phyloP scores from a whole-genome alignment of 495 filamentous ascomycete genomes.

The Talaromyces trachyspermus region DNA sequence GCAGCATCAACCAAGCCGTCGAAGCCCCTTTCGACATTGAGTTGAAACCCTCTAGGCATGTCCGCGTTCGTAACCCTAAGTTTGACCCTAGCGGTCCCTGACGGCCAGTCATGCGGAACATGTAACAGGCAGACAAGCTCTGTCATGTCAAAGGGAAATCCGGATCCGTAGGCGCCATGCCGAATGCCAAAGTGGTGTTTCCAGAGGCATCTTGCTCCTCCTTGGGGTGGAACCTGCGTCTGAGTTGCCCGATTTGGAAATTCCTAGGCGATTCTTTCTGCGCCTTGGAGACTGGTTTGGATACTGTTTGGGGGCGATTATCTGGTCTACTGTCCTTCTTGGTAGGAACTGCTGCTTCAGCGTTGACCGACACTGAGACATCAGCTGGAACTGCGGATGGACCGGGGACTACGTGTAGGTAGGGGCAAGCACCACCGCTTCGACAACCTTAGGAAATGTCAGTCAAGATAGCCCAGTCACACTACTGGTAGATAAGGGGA shows the following conservation, averaged over 20 bases:
- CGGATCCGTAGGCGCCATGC: conserved; percentile 71
- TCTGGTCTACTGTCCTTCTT: not conserved
- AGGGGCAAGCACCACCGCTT: conserved; percentile 33
- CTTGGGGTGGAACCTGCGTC: conserved; percentile 59
- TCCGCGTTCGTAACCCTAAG: conserved; percentile 66
- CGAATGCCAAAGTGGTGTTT: conserved; percentile 53
- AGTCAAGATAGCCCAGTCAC: conserved; percentile 11
- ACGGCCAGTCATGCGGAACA: conserved; percentile 46
- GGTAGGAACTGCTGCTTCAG: conserved; percentile 9
- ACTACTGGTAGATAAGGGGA: not conserved
- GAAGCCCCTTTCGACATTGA: conserved; percentile 77
- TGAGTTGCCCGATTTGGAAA: conserved; percentile 72
- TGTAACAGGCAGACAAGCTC: conserved; percentile 64
- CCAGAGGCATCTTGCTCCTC: conserved; percentile 42
- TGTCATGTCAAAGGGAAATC: conserved; percentile 75
- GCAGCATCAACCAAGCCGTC: conserved; percentile 51
- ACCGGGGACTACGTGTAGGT: conserved; percentile 23
- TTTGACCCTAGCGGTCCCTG: conserved; percentile 41
- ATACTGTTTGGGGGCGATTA: conserved; percentile 21
- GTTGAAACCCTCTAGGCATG: conserved; percentile 71
- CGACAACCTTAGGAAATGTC: conserved; percentile 31
- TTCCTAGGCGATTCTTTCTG: conserved; percentile 62
- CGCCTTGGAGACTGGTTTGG: conserved; percentile 56
- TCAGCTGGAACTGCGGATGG: conserved; percentile 4
- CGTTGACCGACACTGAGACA: conserved; percentile 4